These are phyloP conservation scores for Blumeria hordei DNA, from an alignment of 2,329 filamentous ascomycete species.

Conservation along the genomic window DNA sequence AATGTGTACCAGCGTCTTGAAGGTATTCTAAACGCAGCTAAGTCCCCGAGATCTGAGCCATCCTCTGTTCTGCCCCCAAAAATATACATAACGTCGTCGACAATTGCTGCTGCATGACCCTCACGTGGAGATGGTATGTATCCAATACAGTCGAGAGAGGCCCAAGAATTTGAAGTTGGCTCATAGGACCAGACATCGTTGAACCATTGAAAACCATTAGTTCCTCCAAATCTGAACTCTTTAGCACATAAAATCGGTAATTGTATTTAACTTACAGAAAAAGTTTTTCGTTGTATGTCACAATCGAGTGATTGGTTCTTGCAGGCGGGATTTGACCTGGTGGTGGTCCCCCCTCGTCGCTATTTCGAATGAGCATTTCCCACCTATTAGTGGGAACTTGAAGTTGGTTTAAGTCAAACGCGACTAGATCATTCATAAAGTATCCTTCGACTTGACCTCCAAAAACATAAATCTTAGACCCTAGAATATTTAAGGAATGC, in stretches of 20 bases:
- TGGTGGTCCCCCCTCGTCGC: conserved; percentile 32
- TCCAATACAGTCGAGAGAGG: conserved; percentile 81
- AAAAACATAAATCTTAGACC: conserved; percentile 93
- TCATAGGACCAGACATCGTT: conserved; percentile 98
- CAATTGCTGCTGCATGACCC: conserved; percentile 77
- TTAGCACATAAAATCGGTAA: conserved; percentile 4
- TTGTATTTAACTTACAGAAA: conserved; percentile 43
- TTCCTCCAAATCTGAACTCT: conserved; percentile 62
- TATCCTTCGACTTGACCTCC: conserved; percentile 91
- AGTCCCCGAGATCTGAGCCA: conserved; percentile 71
- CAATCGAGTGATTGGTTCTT: conserved; percentile 79
- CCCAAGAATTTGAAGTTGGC: conserved; percentile 58
- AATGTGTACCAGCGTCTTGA: conserved; percentile 96
- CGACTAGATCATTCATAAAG: conserved; percentile 93
- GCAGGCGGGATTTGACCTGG: conserved; percentile 55
- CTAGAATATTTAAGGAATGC: conserved; percentile 85
- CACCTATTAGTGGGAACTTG: conserved; percentile 80
- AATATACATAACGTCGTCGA: conserved; percentile 97
- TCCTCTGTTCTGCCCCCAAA: conserved; percentile 93
- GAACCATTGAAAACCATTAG: conserved; percentile 91
- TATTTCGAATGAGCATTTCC: conserved; percentile 72
- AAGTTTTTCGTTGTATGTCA: conserved; percentile 81
- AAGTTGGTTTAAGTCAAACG: conserved; percentile 85
- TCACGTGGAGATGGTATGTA: conserved; percentile 89
- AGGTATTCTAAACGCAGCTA: conserved; percentile 63